Conservation (phyloP, 495 filamentous ascomycete species). For the Pyronema domesticum region DNA sequence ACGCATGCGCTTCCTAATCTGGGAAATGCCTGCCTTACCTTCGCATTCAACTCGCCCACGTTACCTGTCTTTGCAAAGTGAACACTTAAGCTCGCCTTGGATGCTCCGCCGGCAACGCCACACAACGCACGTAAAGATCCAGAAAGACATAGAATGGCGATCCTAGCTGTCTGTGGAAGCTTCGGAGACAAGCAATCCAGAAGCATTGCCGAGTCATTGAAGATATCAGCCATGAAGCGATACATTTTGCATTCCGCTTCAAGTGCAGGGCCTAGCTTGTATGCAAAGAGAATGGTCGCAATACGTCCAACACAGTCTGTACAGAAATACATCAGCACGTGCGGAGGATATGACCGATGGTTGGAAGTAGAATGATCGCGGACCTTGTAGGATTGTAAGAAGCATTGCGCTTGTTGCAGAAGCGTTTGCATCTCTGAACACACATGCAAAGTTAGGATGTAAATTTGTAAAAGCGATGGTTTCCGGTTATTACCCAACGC, state of each 20-base stretch:
- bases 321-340: background rate
- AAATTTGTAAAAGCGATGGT: too few relatives aligned
- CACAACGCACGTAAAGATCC: conserved; percentile 69
- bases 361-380: background rate
- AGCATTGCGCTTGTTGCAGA: conserved; percentile 77
- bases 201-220: conserved; percentile 83
- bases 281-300: conserved; percentile 82
- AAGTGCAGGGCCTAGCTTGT: conserved; percentile 66
- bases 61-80: conserved; percentile 87
- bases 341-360: background rate
- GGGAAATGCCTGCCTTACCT: conserved; percentile 12
- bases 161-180: conserved; percentile 48
- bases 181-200: conserved; percentile 74
- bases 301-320: conserved; percentile 45
- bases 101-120: conserved; percentile 73
- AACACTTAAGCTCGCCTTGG: conserved; percentile 77
- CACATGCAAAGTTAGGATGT: background rate
- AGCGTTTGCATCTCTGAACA: conserved; percentile 48
- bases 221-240: conserved; percentile 72
- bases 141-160: conserved; percentile 52
- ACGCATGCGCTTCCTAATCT: conserved; percentile 1
- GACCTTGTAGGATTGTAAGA: conserved; percentile 67
- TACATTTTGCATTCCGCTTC: conserved; percentile 93
- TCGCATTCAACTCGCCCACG: conserved; percentile 77
- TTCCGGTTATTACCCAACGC: conserved; percentile 38